Evolutionary conservation across 352 stramenopile species (phyloP).

Genomic region (Pythium oligandrum): DNA sequence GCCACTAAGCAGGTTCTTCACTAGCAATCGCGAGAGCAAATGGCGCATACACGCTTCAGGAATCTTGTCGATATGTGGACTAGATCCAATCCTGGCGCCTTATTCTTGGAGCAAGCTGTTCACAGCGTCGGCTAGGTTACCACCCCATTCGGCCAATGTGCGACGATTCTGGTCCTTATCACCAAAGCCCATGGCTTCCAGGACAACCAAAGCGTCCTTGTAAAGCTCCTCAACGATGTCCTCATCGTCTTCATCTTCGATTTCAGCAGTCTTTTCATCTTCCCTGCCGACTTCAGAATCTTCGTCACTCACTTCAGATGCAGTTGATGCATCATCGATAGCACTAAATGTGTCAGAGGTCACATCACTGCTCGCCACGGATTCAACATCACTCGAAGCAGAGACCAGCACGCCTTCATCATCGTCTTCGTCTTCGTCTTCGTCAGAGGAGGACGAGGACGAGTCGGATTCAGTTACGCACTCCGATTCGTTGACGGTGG

Average conservation of each 20-base stretch:
- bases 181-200: slow-evolving; percentile 60
- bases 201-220: slow-evolving; percentile 31
- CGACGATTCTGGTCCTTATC: slow-evolving; percentile 41
- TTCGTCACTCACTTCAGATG: neutral
- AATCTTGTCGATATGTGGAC: neutral
- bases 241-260: neutral
- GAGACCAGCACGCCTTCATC: neutral
- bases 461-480: too few relatives aligned
- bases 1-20: neutral
- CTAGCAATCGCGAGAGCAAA: neutral
- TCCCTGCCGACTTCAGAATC: neutral
- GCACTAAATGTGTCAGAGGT: neutral
- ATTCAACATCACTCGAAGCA: neutral
- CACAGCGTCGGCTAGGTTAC: slow-evolving; percentile 44
- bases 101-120: slow-evolving; percentile 40
- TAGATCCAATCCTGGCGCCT: neutral
- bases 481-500: neutral
- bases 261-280: neutral
- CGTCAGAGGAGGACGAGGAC: too few relatives aligned
- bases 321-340: neutral
- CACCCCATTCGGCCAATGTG: slow-evolving; percentile 34
- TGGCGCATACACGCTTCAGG: neutral
- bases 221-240: slow-evolving; percentile 23
- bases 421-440: neutral
- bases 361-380: too few relatives aligned